These are phyloP conservation scores for Ustilago trichophora DNA, from an alignment of 1,284 basidiomycete genomes.

Conservation along the genomic window DNA sequence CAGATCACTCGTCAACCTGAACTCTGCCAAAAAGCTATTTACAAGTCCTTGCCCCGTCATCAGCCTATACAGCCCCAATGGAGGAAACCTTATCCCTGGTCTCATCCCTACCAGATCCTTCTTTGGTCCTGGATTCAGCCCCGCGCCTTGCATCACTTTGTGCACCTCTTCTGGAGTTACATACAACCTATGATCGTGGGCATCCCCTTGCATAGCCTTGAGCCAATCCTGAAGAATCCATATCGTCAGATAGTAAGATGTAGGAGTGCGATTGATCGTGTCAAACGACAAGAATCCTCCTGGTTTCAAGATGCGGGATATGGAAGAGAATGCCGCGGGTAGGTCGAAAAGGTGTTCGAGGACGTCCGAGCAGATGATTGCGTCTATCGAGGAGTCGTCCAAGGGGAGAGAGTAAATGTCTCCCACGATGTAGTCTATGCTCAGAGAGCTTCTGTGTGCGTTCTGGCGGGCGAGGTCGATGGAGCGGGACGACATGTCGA, in stretches of 20 bases:
- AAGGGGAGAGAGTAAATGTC: slow-evolving; percentile 32
- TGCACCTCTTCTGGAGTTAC: slow-evolving; percentile 26
- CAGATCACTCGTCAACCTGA: slow-evolving; percentile 13
- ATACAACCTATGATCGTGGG: slow-evolving; percentile 46
- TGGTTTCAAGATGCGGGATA: slow-evolving; percentile 86
- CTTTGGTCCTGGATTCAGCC: slow-evolving; percentile 11
- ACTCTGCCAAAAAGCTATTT: slow-evolving; percentile 12
- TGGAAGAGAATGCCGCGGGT: slow-evolving; percentile 18
- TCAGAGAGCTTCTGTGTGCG: background rate
- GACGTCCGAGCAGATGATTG: slow-evolving; percentile 46
- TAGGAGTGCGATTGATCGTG: slow-evolving; percentile 49
- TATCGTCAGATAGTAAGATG: slow-evolving; percentile 47
- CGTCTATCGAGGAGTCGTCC: slow-evolving; percentile 13
- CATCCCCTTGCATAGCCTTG: slow-evolving; percentile 39
- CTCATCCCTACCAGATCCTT: slow-evolving; percentile 27
- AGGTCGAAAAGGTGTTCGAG: slow-evolving; percentile 50
- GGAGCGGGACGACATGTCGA: slow-evolving; percentile 26
- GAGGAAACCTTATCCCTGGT: slow-evolving; percentile 16
- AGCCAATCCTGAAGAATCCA: slow-evolving; percentile 41
- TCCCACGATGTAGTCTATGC: slow-evolving; percentile 23
- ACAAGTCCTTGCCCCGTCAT: slow-evolving; percentile 27
- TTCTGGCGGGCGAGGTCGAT: slow-evolving; percentile 16
- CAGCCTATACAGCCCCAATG: slow-evolving; percentile 12
- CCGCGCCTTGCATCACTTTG: background rate
- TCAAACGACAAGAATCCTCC: slow-evolving; percentile 85